Conservation (phyloP, 1,139 yeast species). For the Saccharomyces hybrid region DNA sequence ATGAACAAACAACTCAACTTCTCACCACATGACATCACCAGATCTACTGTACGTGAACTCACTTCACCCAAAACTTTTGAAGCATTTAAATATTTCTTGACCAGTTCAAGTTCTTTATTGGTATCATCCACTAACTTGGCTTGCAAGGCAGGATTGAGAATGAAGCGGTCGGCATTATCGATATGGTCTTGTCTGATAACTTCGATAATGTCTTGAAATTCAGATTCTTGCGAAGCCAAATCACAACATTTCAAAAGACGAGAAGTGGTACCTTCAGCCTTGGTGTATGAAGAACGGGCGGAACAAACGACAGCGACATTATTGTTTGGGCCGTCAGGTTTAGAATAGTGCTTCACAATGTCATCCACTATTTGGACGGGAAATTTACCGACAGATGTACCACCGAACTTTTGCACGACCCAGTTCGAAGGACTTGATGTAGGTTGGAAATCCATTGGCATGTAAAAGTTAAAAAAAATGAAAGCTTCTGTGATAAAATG, state of each 20-base stretch:
- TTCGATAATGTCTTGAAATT: conserved; percentile 47
- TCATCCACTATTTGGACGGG: conserved; percentile 78
- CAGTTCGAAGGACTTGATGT: conserved; percentile 35
- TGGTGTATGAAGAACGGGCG: conserved; percentile 85
- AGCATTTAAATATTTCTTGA: conserved; percentile 69
- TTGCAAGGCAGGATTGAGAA: conserved; percentile 41
- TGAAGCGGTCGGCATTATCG: conserved; percentile 54
- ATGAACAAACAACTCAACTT: conserved; percentile 84
- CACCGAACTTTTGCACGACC: conserved; percentile 95
- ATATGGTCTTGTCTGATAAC: conserved; percentile 73
- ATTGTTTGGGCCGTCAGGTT: conserved; percentile 33
- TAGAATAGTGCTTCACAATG: conserved; percentile 61
- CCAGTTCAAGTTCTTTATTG: conserved; percentile 55
- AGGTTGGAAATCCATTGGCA: neutral
- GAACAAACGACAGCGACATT: conserved; percentile 95
- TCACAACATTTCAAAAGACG: conserved; percentile 76
- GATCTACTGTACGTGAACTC: conserved; percentile 78
- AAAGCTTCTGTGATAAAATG: neutral
- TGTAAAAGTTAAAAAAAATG: neutral
- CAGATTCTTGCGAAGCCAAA: conserved; percentile 47
- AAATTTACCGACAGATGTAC: conserved; percentile 96
- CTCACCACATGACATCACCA: conserved; percentile 91
- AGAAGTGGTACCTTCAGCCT: conserved; percentile 92
- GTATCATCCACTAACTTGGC: conserved; percentile 50
- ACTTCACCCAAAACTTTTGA: conserved; percentile 90